Base-by-base conservation (phyloP, 768 basidiomycete genomes). In the Hortiboletus campestris region DNA sequence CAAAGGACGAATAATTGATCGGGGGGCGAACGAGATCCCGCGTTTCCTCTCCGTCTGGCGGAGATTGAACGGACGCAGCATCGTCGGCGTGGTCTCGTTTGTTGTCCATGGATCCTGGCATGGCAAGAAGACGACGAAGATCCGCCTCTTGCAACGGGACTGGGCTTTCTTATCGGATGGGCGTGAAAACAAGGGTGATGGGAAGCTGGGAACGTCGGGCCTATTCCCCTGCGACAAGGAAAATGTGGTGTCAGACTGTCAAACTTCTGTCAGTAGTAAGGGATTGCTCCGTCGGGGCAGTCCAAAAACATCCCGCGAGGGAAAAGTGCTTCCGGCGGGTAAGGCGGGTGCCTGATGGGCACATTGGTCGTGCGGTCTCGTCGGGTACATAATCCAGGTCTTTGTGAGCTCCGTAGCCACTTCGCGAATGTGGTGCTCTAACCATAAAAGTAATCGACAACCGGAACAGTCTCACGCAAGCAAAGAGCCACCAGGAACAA, bases 1-100 rank as follows among this genome's bases (percentile, higher is more conserved):
- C 42, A 5, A 74, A 63, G n/a, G 89, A 89, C 12, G 79, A 79
- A 63, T 83, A 92, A 35, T 80, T 78, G 61, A 93, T 84, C 17
- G 81, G 78, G 4, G 91, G 90, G 3, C 88, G 71, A 16, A 60
- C 59, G 2, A 38, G 1, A 6, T 51, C 38, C 10, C 44, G 56
- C 2, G 34, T 2, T 25, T 22, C 32, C 2, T 51, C 56, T 39
- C 48, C 63, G 19, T 4, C 45, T 14, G 52, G 47, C n/a, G 17
- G 42, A 17, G 20, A 39, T 8, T 35, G 57, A 43, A 20, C 13
- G 11, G 42, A 46, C 2, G 25, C 29, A 17, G 19, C 19, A 3
- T 65, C 65, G 35, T 69, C 63, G 17, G 51, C 38, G 38, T 39
- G 51, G 19, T 59, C 60, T 25, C 29, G 71, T 46, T 71, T 71